A percentile compares a stretch with the other conserved stretches of the same genome.
phyloP scores from a whole-genome alignment of 202 grass and related monocot genomes.

The Cymbopogon flexuosus region DNA sequence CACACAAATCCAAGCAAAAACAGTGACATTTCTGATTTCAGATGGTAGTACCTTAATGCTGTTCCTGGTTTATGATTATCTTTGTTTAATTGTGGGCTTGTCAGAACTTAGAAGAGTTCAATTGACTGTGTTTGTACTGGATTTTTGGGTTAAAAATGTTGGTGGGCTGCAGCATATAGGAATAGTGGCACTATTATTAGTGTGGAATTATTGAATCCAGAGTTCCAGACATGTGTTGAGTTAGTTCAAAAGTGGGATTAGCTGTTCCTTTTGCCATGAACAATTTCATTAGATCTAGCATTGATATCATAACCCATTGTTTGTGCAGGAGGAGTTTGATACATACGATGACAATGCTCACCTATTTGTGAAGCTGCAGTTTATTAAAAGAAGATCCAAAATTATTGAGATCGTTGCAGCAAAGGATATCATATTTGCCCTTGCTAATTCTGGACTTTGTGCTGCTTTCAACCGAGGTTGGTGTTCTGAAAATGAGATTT shows the following conservation, averaged over 20 bases:
- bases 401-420: conserved; percentile 96
- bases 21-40: not conserved
- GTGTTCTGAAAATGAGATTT: conserved; percentile 26
- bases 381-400: conserved; percentile 91
- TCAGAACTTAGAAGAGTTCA: not conserved
- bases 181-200: not conserved
- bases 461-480: conserved; percentile 91
- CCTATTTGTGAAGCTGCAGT: conserved; percentile 82
- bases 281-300: not conserved
- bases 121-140: not conserved
- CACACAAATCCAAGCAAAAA: not conserved
- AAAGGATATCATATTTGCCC: conserved; percentile 95
- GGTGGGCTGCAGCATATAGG: not conserved
- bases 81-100: not conserved
- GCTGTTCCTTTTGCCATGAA: not conserved
- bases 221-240: not conserved
- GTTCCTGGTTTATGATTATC: not conserved
- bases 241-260: not conserved
- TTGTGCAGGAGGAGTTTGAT: conserved; percentile 86
- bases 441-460: conserved; percentile 90
- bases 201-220: not conserved
- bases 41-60: not conserved
- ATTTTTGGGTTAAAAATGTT: not conserved
- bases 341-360: conserved; percentile 85
- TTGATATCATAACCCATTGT: conserved; percentile 14